phyloP scores from a whole-genome alignment of 257 asterid genomes.

The Lantana camara region DNA sequence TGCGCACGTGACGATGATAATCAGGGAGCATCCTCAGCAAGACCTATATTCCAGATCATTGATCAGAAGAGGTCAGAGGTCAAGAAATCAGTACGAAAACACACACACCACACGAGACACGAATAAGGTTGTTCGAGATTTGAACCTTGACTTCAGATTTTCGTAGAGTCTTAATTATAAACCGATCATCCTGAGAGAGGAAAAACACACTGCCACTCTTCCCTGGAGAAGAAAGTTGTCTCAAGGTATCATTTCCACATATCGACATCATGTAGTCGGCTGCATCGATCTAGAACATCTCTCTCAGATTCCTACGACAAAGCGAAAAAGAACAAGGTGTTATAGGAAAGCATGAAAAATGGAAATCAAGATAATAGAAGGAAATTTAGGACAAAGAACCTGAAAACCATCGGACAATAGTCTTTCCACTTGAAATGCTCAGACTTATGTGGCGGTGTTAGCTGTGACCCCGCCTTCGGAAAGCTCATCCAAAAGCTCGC shows the following conservation, averaged over 20 bases:
- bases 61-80: conserved; percentile 20
- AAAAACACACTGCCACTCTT: conserved; percentile 82
- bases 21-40: conserved; percentile 74
- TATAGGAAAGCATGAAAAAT: too few relatives aligned
- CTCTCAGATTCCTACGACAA: conserved; percentile 76
- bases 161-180: conserved; percentile 77
- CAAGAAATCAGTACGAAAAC: too few relatives aligned
- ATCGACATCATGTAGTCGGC: conserved; percentile 87
- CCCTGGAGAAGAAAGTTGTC: conserved; percentile 87
- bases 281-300: conserved; percentile 73
- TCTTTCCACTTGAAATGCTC: conserved; percentile 84
- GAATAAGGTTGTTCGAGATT: conserved; percentile 17
- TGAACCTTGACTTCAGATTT: conserved; percentile 80
- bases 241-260: conserved; percentile 78
- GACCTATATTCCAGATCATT: conserved; percentile 44
- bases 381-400: conserved; percentile 39
- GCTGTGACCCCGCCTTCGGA: conserved; percentile 68
- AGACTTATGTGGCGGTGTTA: conserved; percentile 67
- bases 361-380: neutral
- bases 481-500: conserved; percentile 76
- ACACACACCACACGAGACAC: conserved; percentile 7
- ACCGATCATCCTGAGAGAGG: conserved; percentile 77
- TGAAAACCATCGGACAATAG: conserved; percentile 83
- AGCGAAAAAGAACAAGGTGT: conserved; percentile 5
- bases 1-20: conserved; percentile 60